Evolutionary conservation across 1,139 yeast species (phyloP).

Genomic region (Geotrichum fermentans): DNA sequence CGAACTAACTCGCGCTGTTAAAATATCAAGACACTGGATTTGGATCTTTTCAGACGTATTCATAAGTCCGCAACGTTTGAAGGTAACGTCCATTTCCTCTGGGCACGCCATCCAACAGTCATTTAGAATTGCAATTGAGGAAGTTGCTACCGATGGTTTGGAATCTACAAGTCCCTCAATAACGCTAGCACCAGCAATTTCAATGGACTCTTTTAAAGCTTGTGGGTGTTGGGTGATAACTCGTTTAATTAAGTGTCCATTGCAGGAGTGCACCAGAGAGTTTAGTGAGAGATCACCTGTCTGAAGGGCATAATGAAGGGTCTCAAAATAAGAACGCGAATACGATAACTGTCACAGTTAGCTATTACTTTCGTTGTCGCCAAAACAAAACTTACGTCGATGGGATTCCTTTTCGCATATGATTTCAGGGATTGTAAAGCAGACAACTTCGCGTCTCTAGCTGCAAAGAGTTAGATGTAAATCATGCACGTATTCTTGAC

Average conservation of each 20-base stretch:
- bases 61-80: constrained; percentile 51
- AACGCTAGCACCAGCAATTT: constrained; percentile 53
- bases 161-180: constrained; percentile 51
- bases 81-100: constrained; percentile 46
- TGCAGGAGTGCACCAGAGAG: constrained; percentile 55
- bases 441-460: constrained; percentile 36
- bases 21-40: constrained; percentile 42
- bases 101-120: constrained; percentile 68
- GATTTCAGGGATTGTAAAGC: constrained; percentile 54
- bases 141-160: constrained; percentile 42
- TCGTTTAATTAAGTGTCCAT: constrained; percentile 72
- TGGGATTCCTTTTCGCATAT: constrained; percentile 62
- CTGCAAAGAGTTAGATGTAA: neutral
- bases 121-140: constrained; percentile 56
- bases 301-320: constrained; percentile 48
- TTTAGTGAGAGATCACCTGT: constrained; percentile 44
- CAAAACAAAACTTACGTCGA: constrained; percentile 41
- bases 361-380: neutral
- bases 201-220: constrained; percentile 48
- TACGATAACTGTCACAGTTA: constrained; percentile 42
- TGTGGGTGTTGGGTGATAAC: constrained; percentile 67
- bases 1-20: constrained; percentile 33
- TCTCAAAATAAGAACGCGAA: constrained; percentile 43
- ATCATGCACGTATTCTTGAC: neutral
- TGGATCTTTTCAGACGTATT: constrained; percentile 43